These are phyloP conservation scores for Mercurialis annua DNA, from an alignment of 345 rosid species.

Conservation along the genomic window DNA sequence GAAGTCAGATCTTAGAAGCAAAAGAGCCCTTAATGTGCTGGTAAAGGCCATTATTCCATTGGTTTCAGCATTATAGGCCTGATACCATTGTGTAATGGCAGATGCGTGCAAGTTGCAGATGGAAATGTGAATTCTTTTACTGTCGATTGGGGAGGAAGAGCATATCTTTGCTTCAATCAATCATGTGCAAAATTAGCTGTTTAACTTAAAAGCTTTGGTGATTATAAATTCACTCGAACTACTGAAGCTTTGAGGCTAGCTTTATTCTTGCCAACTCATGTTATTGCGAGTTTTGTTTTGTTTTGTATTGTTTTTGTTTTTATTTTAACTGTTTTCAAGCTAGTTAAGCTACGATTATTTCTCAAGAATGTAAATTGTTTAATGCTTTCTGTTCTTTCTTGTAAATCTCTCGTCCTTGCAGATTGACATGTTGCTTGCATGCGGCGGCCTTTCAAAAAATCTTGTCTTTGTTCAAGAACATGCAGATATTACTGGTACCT, in stretches of 20 bases:
- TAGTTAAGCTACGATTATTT: neutral
- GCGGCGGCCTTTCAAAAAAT: constrained; percentile 87
- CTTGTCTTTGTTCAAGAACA: constrained; percentile 74
- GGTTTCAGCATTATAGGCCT: no score
- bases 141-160: neutral
- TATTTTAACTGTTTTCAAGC: constrained; percentile 3
- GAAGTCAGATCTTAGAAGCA: no score
- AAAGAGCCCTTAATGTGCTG: no score
- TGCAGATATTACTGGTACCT: constrained; percentile 75
- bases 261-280: no score
- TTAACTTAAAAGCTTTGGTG: neutral
- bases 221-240: neutral
- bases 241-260: neutral
- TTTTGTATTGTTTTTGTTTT: neutral
- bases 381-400: neutral
- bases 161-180: neutral
- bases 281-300: neutral
- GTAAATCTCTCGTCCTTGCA: constrained; percentile 27
- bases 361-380: neutral
- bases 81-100: no score
- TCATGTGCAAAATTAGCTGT: neutral
- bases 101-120: neutral
- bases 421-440: constrained; percentile 83
- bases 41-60: no score
- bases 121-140: neutral